Conservation (phyloP, 2,329 filamentous ascomycete species). For the Penicillium carneum region DNA sequence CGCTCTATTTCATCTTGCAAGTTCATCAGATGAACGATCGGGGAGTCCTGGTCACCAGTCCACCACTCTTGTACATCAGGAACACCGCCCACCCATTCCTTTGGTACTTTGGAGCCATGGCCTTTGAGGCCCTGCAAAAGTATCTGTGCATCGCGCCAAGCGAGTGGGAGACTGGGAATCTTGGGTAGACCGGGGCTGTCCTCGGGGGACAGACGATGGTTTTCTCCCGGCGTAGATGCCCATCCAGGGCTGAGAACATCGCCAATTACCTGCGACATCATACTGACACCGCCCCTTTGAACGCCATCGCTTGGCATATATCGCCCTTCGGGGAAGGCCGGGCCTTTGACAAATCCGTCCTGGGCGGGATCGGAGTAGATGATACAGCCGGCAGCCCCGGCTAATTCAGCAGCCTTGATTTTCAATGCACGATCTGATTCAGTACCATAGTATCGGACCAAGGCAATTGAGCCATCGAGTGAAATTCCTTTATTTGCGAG, state of each 20-base stretch:
- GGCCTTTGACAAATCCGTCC: conserved; percentile 78
- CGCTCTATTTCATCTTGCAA: conserved; percentile 81
- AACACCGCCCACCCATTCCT: conserved; percentile 78
- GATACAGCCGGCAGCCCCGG: conserved; percentile 84
- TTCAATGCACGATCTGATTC: conserved; percentile 78
- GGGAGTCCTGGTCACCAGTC: conserved; percentile 78
- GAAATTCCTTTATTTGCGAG: conserved; percentile 75
- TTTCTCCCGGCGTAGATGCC: conserved; percentile 61
- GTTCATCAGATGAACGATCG: conserved; percentile 82
- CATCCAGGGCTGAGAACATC: conserved; percentile 92
- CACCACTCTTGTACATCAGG: conserved; percentile 81
- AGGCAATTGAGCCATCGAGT: conserved; percentile 78
- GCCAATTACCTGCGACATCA: conserved; percentile 83
- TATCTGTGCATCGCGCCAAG: conserved; percentile 86
- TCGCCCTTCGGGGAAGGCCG: conserved; percentile 75
- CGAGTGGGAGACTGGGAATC: conserved; percentile 88
- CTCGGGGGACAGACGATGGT: conserved; percentile 70
- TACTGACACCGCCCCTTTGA: conserved; percentile 79
- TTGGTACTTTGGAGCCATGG: conserved; percentile 71
- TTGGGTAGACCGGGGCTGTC: conserved; percentile 75
- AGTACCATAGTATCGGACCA: conserved; percentile 81
- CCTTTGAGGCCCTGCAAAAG: conserved; percentile 79
- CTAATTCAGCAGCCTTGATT: conserved; percentile 85
- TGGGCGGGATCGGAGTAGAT: conserved; percentile 91
- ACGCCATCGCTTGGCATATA: conserved; percentile 84